Evolutionary conservation across 1,284 basidiomycete species (phyloP).

Genomic region (Cutaneotrichosporon dermatis): DNA sequence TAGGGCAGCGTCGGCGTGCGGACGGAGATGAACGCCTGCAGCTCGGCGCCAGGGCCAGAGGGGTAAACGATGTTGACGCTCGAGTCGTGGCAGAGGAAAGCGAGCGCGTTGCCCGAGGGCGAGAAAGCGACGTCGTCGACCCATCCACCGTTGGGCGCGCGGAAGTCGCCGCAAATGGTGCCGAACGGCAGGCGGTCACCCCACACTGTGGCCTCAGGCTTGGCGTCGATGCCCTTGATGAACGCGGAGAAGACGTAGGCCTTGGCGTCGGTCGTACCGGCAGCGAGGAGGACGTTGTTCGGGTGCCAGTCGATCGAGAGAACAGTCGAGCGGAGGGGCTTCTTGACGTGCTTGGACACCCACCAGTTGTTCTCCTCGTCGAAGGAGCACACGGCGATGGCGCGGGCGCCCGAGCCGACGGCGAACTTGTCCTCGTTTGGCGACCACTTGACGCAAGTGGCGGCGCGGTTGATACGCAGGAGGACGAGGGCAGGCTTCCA

Average conservation of each 20-base stretch:
- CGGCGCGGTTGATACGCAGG: constrained; percentile 90
- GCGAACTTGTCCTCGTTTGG: constrained; percentile 99
- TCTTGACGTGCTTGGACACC: constrained; percentile 96
- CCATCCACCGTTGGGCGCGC: constrained; percentile 88
- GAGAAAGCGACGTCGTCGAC: constrained; percentile 95
- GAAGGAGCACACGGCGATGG: constrained; percentile 90
- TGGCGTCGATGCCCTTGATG: constrained; percentile 97
- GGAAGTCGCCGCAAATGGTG: constrained; percentile 92
- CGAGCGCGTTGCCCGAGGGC: constrained; percentile 84
- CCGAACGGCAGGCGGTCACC: constrained; percentile 97
- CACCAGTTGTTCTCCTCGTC: constrained; percentile 99
- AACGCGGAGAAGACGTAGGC: constrained; percentile 98
- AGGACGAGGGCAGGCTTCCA: constrained; percentile 99
- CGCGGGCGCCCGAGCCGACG: constrained; percentile 90
- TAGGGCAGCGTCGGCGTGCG: constrained; percentile 72
- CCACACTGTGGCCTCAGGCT: constrained; percentile 89
- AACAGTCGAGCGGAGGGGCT: constrained; percentile 90
- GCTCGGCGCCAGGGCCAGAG: constrained; percentile 54
- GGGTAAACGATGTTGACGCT: constrained; percentile 86
- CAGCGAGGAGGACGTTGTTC: constrained; percentile 90
- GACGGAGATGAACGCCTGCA: constrained; percentile 61
- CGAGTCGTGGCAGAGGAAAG: constrained; percentile 91
- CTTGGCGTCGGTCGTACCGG: constrained; percentile 91
- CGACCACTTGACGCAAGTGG: constrained; percentile 93
- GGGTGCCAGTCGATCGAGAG: constrained; percentile 95